Conservation (phyloP, 2,329 filamentous ascomycete genomes). For the Chaetomium sp. region DNA sequence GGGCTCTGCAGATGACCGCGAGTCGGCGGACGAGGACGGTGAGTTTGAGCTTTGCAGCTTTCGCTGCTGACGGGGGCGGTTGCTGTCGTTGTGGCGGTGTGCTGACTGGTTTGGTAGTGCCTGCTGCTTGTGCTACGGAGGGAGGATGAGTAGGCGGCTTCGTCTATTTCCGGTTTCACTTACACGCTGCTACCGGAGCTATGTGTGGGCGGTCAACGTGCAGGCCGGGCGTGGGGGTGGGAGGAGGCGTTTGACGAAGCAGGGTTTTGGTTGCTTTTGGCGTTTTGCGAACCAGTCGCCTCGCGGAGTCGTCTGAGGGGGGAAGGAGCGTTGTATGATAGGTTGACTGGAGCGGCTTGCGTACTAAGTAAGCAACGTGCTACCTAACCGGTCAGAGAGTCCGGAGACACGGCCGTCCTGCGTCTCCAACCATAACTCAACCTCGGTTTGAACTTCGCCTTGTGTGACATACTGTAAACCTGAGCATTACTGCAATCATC, state of each 20-base stretch:
- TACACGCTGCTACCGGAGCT: not conserved
- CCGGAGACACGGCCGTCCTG: not conserved
- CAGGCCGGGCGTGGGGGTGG: not conserved
- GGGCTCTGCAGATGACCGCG: not conserved
- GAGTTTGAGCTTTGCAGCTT: not conserved
- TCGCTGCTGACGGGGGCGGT: no score
- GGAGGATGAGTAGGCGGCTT: not conserved
- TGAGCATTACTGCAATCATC: not conserved
- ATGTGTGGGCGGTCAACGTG: not conserved
- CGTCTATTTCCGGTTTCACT: not conserved
- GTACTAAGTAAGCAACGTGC: not conserved
- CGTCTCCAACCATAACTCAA: not conserved
- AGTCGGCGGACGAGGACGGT: slow-evolving; percentile 2
- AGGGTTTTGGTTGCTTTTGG: not conserved
- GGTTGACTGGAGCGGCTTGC: not conserved
- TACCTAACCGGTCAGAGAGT: not conserved
- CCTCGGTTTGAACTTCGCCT: not conserved
- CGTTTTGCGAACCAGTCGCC: not conserved
- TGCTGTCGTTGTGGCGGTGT: not conserved
- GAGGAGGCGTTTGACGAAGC: not conserved
- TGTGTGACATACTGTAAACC: not conserved
- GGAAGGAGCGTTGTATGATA: not conserved
- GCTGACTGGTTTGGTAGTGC: not conserved
- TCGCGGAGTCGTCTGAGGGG: not conserved
- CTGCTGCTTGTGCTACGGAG: not conserved